A percentile compares a stretch with the other conserved stretches of the same genome.
Evolutionary conservation across 2,329 filamentous ascomycete genomes (phyloP).

Genomic region (Hymenoscyphus scutula): DNA sequence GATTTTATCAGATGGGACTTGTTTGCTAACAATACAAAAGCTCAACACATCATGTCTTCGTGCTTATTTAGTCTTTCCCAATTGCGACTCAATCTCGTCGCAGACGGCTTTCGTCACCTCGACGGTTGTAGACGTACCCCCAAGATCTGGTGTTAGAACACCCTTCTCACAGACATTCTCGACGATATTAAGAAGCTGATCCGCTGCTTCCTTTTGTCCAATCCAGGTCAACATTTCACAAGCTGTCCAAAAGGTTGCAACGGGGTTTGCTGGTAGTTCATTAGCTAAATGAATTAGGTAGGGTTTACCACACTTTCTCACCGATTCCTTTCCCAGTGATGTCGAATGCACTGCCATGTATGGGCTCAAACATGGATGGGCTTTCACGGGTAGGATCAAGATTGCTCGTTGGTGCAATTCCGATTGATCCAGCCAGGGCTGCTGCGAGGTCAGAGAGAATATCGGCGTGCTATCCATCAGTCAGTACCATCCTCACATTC

Average conservation of each 20-base stretch:
- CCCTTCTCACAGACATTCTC: constrained; percentile 52
- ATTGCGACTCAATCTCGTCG: constrained; percentile 24
- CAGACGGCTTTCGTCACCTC: constrained; percentile 31
- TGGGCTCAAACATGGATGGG: constrained; percentile 60
- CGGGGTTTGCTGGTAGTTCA: constrained; percentile 46
- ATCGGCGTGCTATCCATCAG: constrained; percentile 47
- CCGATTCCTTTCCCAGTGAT: constrained; percentile 53
- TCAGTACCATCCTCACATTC: not conserved
- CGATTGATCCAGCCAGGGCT: constrained; percentile 67
- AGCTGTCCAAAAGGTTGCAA: constrained; percentile 57
- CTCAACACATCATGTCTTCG: not conserved
- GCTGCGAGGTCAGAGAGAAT: constrained; percentile 71
- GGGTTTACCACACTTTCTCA: not conserved
- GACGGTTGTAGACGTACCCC: constrained; percentile 38
- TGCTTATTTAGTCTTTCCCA: constrained; percentile 6
- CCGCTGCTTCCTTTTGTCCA: constrained; percentile 50
- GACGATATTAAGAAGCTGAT: constrained; percentile 49
- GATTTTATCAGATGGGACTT: too few relatives aligned
- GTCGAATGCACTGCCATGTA: constrained; percentile 58
- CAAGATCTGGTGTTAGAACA: constrained; percentile 53
- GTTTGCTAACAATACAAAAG: too few relatives aligned
- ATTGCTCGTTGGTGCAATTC: constrained; percentile 69
- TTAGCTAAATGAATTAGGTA: not conserved
- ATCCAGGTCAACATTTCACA: constrained; percentile 58
- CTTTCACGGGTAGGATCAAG: constrained; percentile 58